Evolutionary conservation across 2,329 filamentous ascomycete species (phyloP).

Genomic region (Leptographium procerum): DNA sequence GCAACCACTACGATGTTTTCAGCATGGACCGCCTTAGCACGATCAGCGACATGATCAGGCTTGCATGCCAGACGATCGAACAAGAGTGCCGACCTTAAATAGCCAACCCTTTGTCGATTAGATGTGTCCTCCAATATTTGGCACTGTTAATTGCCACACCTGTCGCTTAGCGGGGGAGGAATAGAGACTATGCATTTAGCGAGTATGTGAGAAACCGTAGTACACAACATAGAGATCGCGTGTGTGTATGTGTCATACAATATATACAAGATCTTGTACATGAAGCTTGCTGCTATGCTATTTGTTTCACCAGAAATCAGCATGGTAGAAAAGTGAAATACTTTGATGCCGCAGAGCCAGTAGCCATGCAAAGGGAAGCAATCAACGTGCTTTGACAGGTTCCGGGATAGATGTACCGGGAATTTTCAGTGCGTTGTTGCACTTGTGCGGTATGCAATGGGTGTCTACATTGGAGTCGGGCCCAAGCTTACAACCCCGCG

Average conservation of each 20-base stretch:
- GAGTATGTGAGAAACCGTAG: not conserved
- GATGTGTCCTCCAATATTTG: not conserved
- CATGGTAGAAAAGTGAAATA: too few relatives aligned
- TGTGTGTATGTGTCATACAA: not conserved
- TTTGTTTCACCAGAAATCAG: too few relatives aligned
- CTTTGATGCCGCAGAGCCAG: too few relatives aligned
- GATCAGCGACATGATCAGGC: constrained; percentile 16
- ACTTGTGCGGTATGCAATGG: too few relatives aligned
- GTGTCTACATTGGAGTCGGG: too few relatives aligned
- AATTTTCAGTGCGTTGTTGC: too few relatives aligned
- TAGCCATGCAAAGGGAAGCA: too few relatives aligned
- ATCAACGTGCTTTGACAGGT: too few relatives aligned
- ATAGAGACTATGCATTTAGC: not conserved
- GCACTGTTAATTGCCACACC: not conserved
- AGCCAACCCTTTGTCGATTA: not conserved
- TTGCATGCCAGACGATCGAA: constrained; percentile 18
- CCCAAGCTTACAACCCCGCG: too few relatives aligned
- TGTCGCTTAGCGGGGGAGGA: not conserved
- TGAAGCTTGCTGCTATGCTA: not conserved
- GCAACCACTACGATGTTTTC: constrained; percentile 41
- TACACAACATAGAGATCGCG: not conserved
- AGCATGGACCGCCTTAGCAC: constrained; percentile 16
- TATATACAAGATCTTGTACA: not conserved
- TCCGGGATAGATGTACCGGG: too few relatives aligned
- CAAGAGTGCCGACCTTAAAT: not conserved